These are phyloP conservation scores for Rubroboletus satanas DNA, from an alignment of 768 basidiomycete species.

Conservation along the genomic window DNA sequence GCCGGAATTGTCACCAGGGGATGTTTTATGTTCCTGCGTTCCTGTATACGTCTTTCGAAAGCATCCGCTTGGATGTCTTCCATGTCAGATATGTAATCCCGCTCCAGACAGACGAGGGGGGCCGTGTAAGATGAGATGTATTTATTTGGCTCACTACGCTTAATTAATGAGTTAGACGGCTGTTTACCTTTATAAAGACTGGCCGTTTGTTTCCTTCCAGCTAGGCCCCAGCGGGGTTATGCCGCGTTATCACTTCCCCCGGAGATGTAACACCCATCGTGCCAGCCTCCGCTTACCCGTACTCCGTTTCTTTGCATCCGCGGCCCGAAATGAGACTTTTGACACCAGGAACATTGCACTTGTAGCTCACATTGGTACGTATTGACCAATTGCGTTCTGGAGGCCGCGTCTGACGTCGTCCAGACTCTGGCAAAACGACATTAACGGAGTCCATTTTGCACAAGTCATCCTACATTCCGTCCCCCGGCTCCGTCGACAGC, in stretches of 20 bases:
- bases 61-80: slow-evolving; percentile 28
- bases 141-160: no score
- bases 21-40: slow-evolving; percentile 34
- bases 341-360: slow-evolving; percentile 75
- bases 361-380: slow-evolving; percentile 82
- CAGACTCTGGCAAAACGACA: slow-evolving; percentile 89
- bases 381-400: not conserved
- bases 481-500: slow-evolving; percentile 80
- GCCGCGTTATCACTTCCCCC: slow-evolving; percentile 12
- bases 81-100: slow-evolving; percentile 19
- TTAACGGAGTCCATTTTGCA: slow-evolving; percentile 84
- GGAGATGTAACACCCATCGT: slow-evolving; percentile 11
- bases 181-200: slow-evolving; percentile 19
- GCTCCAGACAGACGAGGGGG: no score
- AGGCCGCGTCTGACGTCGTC: slow-evolving; percentile 6
- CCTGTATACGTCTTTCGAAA: slow-evolving; percentile 44
- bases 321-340: slow-evolving; percentile 31
- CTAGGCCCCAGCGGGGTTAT: slow-evolving; percentile 10
- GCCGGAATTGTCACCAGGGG: slow-evolving; percentile 56
- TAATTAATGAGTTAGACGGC: no score
- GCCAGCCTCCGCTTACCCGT: not conserved
- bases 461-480: slow-evolving; percentile 65
- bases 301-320: slow-evolving; percentile 23
- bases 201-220: not conserved
- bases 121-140: no score